Base-by-base conservation (phyloP, 164 flowering plant species). In the Protea cynaroides region DNA sequence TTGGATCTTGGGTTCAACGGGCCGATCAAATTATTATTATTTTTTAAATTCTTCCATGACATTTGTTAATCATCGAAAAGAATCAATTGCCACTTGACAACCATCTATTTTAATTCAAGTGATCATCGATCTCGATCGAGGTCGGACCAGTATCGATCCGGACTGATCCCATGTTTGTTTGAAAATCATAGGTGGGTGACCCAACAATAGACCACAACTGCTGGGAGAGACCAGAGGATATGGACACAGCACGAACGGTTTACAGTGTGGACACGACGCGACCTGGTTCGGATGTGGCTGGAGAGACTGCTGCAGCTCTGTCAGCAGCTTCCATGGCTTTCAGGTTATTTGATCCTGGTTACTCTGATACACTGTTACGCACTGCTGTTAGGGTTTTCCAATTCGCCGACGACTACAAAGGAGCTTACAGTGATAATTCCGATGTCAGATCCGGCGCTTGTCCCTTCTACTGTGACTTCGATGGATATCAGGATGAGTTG, bases 171-270 rank as follows among this genome's bases (percentile, higher is more conserved):
- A n/a, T 29, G 34, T 29, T 29, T 29, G 4, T 59, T 66, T 25
- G 59, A 4, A 55, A 22, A 29, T 15, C n/a, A 36, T 57, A 94
- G 98, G 98, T 94, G 62, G 98, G 98, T 7, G 92, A 94, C 63
- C 98, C 97, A 18, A 69, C 62, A 15, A 51, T 9, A 12, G 98
- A 94, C 78, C 98, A 91, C 51, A 84, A 75, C 54, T 94, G 98
- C 61, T 94, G 98, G 98, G 98, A 94, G 61, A 84, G 98, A 65
- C 97, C 97, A 0, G 98, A 94, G 58, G 98, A 94, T 54, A 94
- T 94, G 98, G 97, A 94, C 83, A 94, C 98, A 0, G 66, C 75
- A 4, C 73, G 98, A 65, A 94, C 92, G 0, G 90, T 83, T 8
- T 94, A 94, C 71, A 78, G 73, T 1, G 95, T 94, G 1, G 93